Evolutionary conservation across 2,329 filamentous ascomycete species (phyloP).

Genomic region (Pseudogymnoascus sp.): DNA sequence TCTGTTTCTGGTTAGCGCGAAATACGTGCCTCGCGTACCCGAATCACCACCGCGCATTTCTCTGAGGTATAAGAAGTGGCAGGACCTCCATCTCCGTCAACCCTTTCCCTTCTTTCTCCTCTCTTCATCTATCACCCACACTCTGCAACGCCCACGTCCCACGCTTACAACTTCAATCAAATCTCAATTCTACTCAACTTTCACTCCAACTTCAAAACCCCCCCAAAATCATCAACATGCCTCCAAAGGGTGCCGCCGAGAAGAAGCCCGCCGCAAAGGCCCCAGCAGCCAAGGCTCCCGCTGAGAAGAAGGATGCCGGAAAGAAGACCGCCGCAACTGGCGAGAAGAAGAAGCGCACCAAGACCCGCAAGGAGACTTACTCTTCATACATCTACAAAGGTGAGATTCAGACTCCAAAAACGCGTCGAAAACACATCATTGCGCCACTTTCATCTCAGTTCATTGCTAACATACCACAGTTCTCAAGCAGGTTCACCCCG

Average conservation of each 20-base stretch:
- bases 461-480: conserved; percentile 51
- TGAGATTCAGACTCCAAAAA: conserved; percentile 39
- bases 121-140: conserved; percentile 27
- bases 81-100: conserved; percentile 11
- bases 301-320: conserved; percentile 99
- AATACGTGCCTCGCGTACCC: conserved; percentile 10
- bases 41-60: conserved; percentile 12
- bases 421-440: background rate
- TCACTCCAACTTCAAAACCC: conserved; percentile 22
- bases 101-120: conserved; percentile 20
- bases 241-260: conserved; percentile 85
- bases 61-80: conserved; percentile 13
- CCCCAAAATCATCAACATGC: conserved; percentile 58
- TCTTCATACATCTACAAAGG: conserved; percentile 99
- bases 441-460: conserved; percentile 12
- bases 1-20: background rate
- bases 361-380: conserved; percentile 99
- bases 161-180: conserved; percentile 19
- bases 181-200: conserved; percentile 30
- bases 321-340: conserved; percentile 97
- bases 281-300: conserved; percentile 71
- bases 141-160: conserved; percentile 15
- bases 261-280: conserved; percentile 99
- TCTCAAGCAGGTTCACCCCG: conserved; percentile 99
- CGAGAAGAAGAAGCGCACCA: conserved; percentile 99